Evolutionary conservation across 2,329 filamentous ascomycete species (phyloP), one percentile per base, ranked within the genome.

Genomic region (Aspergillus tamarii): DNA sequence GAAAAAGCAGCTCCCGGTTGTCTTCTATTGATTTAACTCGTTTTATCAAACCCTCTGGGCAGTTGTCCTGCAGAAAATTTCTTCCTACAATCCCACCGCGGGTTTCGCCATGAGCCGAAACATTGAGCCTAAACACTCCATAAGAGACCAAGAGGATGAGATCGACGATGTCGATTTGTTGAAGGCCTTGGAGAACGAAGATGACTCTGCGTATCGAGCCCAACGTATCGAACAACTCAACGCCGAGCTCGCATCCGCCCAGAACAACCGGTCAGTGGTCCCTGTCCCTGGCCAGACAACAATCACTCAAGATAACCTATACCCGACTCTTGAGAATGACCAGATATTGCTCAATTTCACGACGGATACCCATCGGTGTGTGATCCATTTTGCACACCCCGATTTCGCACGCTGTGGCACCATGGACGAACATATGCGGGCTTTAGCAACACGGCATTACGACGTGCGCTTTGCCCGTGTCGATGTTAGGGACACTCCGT

Each of bases 321-420:
- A 80, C 68, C 77, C 77, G 1, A 79, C 78, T 1, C 68, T 83
- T 6, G 64, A 69, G 58, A 82, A 83, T 64, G 87, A 89, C 72
- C 86, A 88, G 72, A 74, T 80, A 14, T 75, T 89, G 48, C 83
- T 89, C 73, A 83, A 86, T 66, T 85, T 88, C 66, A 88, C 87
- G 10, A 89, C 87, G 9, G 81, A 82, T 55, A 83, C 83, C 14
- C 82, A 85, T 64, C 77, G 83, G 30, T 88, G 84, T 69, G 80
- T 89, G 1, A 84, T 89, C 28, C 87, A 89, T 72, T 89, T 89
- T 74, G 87, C 84, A 73, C 88, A 89, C 71, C 82, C 86, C 3
- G 87, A 89, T 70, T 89, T 89, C 74, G 81, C 83, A 23, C 83
- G 87, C 60, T 89, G 87, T 75, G 77, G 79, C 12, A 83, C 87